Conservation (phyloP, 1,139 yeast species). For the Dujonia santamariae region DNA sequence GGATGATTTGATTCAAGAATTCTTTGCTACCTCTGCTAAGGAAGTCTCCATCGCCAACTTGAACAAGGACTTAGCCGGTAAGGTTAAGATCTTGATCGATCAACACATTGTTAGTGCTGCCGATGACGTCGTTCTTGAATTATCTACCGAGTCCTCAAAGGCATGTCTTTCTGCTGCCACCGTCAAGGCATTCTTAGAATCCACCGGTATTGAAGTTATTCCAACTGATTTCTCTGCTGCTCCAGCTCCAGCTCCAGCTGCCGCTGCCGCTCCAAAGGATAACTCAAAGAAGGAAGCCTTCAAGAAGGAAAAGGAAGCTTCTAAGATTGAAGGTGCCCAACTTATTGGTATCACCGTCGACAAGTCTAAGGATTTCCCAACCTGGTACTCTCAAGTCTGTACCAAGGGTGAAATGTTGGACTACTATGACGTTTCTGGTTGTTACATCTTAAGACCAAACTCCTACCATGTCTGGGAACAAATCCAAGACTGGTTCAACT, state of each 20-base stretch:
- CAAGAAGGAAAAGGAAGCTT: slow-evolving; percentile 40
- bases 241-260: slow-evolving; percentile 35
- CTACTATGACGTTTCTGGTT: slow-evolving; percentile 97
- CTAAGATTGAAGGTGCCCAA: slow-evolving; percentile 82
- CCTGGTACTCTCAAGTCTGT: slow-evolving; percentile 95
- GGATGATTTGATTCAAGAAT: slow-evolving; percentile 69
- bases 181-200: slow-evolving; percentile 49
- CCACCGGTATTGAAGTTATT: slow-evolving; percentile 54
- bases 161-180: slow-evolving; percentile 54
- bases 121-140: slow-evolving; percentile 45
- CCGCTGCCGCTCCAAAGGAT: slow-evolving; percentile 27
- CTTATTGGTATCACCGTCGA: slow-evolving; percentile 95
- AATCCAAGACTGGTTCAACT: slow-evolving; percentile 86
- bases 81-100: slow-evolving; percentile 68
- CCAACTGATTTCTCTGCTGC: slow-evolving; percentile 58
- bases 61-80: slow-evolving; percentile 51
- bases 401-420: slow-evolving; percentile 98
- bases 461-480: slow-evolving; percentile 94
- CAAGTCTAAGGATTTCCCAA: slow-evolving; percentile 86
- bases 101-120: slow-evolving; percentile 40
- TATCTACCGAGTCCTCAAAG: slow-evolving; percentile 58
- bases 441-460: slow-evolving; percentile 96
- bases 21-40: slow-evolving; percentile 62
- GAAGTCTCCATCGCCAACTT: slow-evolving; percentile 66
- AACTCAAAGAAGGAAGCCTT: slow-evolving; percentile 22